Base-by-base conservation (phyloP, 2,329 filamentous ascomycete species). In the Neoarthrinium moseri region DNA sequence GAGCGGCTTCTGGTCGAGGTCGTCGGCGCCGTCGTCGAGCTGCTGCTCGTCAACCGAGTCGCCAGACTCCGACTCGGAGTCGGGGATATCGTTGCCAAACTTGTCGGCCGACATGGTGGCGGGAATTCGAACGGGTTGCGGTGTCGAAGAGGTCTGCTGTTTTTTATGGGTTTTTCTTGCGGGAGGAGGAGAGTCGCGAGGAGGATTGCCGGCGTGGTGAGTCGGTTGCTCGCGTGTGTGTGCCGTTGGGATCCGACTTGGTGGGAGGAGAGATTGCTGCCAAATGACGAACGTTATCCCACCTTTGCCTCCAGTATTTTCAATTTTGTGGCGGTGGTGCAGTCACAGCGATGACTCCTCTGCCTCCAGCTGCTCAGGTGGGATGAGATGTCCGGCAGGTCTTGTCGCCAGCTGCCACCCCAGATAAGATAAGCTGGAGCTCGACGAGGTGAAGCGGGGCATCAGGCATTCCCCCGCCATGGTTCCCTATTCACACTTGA, bases 51-150 rank as follows among this genome's bases (percentile, higher is more conserved):
- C 65, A 46, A 56, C 69, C 39, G 83, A 86, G 64, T 89, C 87
- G 62, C 71, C 80, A 40, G 77, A 81, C 63, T 80, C 78, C 42
- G 80, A 83, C 57, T 89, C 86, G 53, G 86, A 86, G 63, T 89
- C 86, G 59, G 43, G 43, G 6, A 89, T 79, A 61, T 89, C 84
- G 67, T 89, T 80, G 56, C 74, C 81, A 68, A 81, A 81, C 67
- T 82, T 85, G 65, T 87, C 82, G 62, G 71, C 68, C 65, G 77
- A 72, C 77, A 81, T 81, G 59, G 26, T 66, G 53, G 52, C 20
- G 15, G 45, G 22, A 47, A 18, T 23, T 27, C 11, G 47, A 18
- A 22, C 2, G 26, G 18, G 17, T 36, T 43, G 40, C 41, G 41
- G 20, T 43, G 41, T 13, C n/a, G 30, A 18, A 7, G 15, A 35